Percentiles rank a stretch among this genome's conserved stretches.
Evolutionary conservation across 2,329 filamentous ascomycete species (phyloP).

Genomic region (Remersonia thermophila): DNA sequence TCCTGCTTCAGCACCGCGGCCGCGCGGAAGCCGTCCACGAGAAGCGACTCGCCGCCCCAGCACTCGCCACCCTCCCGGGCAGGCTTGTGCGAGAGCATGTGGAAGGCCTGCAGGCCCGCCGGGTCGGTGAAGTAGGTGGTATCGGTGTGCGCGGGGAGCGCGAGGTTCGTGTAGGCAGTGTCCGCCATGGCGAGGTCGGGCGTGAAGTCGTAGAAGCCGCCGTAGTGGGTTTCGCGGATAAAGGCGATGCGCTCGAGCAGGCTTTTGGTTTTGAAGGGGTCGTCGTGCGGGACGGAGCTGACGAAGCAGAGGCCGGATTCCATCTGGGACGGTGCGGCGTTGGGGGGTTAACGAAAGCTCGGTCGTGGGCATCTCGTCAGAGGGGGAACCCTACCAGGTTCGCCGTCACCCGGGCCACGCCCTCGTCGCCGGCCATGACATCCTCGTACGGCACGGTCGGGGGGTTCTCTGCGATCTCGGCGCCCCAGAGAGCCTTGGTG

Average conservation of each 20-base stretch:
- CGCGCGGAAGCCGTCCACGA: slow-evolving; percentile 77
- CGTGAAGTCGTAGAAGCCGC: slow-evolving; percentile 68
- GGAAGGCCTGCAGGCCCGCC: slow-evolving; percentile 82
- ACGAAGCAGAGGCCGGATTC: slow-evolving; percentile 68
- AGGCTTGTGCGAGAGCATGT: slow-evolving; percentile 69
- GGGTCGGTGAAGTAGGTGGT: slow-evolving; percentile 94
- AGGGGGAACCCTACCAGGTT: too few species aligned
- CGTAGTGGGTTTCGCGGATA: slow-evolving; percentile 85
- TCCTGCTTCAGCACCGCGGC: slow-evolving; percentile 46
- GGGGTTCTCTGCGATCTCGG: slow-evolving; percentile 28
- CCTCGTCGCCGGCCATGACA: slow-evolving; percentile 41
- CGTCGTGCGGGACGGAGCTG: slow-evolving; percentile 48
- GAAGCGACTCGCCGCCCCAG: slow-evolving; percentile 60
- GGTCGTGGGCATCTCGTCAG: slow-evolving; percentile 17
- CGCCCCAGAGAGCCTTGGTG: slow-evolving; percentile 19
- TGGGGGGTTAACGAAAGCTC: neutral
- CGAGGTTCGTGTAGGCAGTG: slow-evolving; percentile 80
- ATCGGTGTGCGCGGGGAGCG: slow-evolving; percentile 78
- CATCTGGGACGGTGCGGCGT: slow-evolving; percentile 32
- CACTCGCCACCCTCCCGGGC: slow-evolving; percentile 17
- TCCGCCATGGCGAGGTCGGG: slow-evolving; percentile 80
- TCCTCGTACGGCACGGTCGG: slow-evolving; percentile 49
- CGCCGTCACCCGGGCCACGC: slow-evolving; percentile 49
- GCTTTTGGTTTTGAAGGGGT: slow-evolving; percentile 58
- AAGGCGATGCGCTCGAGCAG: slow-evolving; percentile 73